Percentiles rank a stretch among this genome's conserved stretches.
Evolutionary conservation across 441 rosid species (phyloP).

Genomic region (Erysimum cheiri): DNA sequence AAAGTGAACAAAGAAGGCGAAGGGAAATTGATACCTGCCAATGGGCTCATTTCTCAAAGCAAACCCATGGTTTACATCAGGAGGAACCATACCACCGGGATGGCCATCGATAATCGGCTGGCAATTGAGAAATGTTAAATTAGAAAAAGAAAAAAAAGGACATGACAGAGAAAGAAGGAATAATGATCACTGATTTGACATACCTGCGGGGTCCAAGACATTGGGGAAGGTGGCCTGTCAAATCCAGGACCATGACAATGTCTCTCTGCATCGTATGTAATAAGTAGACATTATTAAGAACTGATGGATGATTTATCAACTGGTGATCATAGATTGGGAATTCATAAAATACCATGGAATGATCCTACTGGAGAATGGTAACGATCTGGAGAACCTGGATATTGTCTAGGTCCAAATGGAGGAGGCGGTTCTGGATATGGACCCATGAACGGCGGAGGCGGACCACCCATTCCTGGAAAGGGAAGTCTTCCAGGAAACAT

Average conservation of each 20-base stretch:
- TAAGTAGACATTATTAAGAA: constrained; percentile 40
- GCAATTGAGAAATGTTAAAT: constrained; percentile 28
- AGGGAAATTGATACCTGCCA: constrained; percentile 48
- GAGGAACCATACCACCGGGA: constrained; percentile 56
- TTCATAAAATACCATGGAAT: constrained; percentile 52
- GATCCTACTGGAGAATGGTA: constrained; percentile 64
- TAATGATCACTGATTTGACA: constrained; percentile 16
- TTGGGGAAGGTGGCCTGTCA: constrained; percentile 71
- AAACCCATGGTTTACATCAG: constrained; percentile 55
- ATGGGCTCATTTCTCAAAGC: constrained; percentile 56
- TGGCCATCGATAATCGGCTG: constrained; percentile 45
- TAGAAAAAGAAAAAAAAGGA: not conserved
- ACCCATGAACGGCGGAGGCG: constrained; percentile 59
- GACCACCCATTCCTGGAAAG: constrained; percentile 52
- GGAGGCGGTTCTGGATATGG: constrained; percentile 75
- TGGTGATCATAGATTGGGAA: constrained; percentile 49
- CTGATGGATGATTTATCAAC: constrained; percentile 47
- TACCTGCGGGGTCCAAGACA: constrained; percentile 78
- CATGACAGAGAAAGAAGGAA: constrained; percentile 13
- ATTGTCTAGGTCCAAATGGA: constrained; percentile 67
- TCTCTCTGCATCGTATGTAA: constrained; percentile 55
- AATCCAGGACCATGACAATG: constrained; percentile 68
- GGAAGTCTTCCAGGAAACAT: constrained; percentile 62
- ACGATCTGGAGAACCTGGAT: constrained; percentile 65
- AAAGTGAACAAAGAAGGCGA: constrained; percentile 1